Base-by-base conservation (phyloP, 2,329 filamentous ascomycete species). In the Xylaria sp. region DNA sequence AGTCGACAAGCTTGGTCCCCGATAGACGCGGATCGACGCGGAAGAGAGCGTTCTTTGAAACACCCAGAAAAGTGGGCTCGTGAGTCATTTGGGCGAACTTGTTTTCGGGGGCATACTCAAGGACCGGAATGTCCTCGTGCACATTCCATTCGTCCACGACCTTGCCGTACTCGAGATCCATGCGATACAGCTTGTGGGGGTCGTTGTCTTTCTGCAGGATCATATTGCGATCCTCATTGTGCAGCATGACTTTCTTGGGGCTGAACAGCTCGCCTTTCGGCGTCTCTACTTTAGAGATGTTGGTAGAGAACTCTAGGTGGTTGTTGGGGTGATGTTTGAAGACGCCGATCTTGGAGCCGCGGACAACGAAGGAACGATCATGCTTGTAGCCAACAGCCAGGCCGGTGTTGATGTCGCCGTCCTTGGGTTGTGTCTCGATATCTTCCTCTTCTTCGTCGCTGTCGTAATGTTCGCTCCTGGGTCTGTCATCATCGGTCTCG, bases 121-220 rank as follows among this genome's bases (percentile, higher is more conserved):
- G 90, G 70, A 98, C 93, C 0, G 93, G 91, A 65, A 99, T 98
- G 78, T 98, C 93, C 71, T 99, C 95, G 78, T 99, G 95, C 15
- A 99, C 88, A 76, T 97, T 97, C 96, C 96, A 99, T 81, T 99
- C 96, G 77, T 99, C 96, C 1, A 98, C 94, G 44, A 99, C 93
- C 83, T 98, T 98, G 74, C 96, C 96, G 75, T 97, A 97, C 80
- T 99, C 95, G 54, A 99, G 86, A 82, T 99, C 96, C 96, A 99
- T 98, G 55, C 93, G 93, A 80, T 94, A 99, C 1, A 99, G 87
- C 61, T 93, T 94, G 83, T 97, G 95, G 1, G 95, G 93, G 73
- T 98, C 92, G 61, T 90, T 80, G 58, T 87, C 85, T 75, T 97
- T 94, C 80, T 98, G 94, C 67, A 98, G 82, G 69, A 98, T 92